Base-by-base conservation (phyloP, 129 eudicot genomes). In the Scalesia atractyloides region DNA sequence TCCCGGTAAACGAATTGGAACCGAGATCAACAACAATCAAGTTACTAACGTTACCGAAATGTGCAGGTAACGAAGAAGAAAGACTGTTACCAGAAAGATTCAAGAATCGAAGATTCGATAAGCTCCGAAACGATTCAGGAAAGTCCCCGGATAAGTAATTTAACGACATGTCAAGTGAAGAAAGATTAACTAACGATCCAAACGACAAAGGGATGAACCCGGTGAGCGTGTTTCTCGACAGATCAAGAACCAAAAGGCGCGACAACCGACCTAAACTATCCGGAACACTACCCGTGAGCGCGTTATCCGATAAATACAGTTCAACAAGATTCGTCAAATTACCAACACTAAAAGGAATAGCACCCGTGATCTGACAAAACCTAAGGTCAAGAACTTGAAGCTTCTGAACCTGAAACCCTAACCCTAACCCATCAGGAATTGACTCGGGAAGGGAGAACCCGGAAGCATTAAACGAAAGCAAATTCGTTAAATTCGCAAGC, bases 301-400 rank as follows among this genome's bases (percentile, higher is more conserved):
- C 49, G 75, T 95, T 95, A 71, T 79, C 76, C 3, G 97, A 88
- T 50, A 95, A 80, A 86, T 81, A 64, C 75, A 95, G 59, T 46
- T 72, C 74, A 65, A 50, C 61, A 37, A 90, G 82, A 72, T 70
- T 73, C 50, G 79, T 81, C 44, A 88, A 69, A 86, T 91, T 95
- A 58, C 97, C 97, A 66, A 95, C 69, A 71, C 82, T 86, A 11
- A 57, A 64, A 66, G 96, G 99, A 68, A 95, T 88, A 76, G 39
- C 72, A 70, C 99, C 99, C 64, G 63, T 49, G 69, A 95, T 78
- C 0, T 79, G 73, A 82, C 99, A 95, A 53, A 83, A 87, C 57
- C 89, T 79, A 64, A 95, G 97, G 86, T 95, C 99, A 76, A 95
- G 97, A 75, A 84, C 84, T 73, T 80, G 91, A 63, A 95, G 81